Conservation (phyloP, 73 alveolate species). For the Paramecium sonneborni region DNA sequence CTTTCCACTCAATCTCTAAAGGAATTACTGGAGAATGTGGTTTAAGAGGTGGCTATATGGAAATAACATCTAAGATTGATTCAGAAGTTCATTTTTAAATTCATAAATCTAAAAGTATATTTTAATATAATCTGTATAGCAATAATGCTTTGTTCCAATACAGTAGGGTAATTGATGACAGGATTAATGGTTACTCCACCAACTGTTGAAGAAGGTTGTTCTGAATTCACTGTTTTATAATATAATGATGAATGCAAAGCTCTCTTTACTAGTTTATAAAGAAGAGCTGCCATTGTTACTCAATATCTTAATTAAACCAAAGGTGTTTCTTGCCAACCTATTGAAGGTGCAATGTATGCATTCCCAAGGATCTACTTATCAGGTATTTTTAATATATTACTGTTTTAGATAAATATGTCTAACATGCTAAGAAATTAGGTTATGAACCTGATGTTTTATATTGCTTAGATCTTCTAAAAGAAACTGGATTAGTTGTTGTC, state of each 20-base stretch:
- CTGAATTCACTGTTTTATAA: conserved; percentile 68
- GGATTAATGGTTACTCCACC: conserved; percentile 79
- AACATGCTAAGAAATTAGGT: conserved; percentile 73
- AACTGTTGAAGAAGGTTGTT: conserved; percentile 69
- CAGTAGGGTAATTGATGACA: conserved; percentile 83
- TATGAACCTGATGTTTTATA: conserved; percentile 78
- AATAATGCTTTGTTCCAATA: conserved; percentile 85
- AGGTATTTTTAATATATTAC: not conserved
- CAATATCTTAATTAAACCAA: conserved; percentile 71
- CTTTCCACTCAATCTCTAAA: conserved; percentile 85
- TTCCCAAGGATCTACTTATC: conserved; percentile 82
- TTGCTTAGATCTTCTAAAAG: conserved; percentile 75
- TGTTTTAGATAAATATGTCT: conserved; percentile 56
- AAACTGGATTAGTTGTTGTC: conserved; percentile 89
- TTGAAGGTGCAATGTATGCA: conserved; percentile 93
- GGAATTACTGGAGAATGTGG: conserved; percentile 97
- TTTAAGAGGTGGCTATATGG: conserved; percentile 91
- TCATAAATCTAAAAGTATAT: conserved; percentile 72
- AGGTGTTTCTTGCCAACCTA: conserved; percentile 74
- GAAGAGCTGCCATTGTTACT: conserved; percentile 76
- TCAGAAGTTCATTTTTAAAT: conserved; percentile 73
- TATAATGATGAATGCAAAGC: conserved; percentile 70
- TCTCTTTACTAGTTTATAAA: conserved; percentile 68
- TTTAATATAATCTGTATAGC: conserved; percentile 1
- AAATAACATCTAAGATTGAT: conserved; percentile 71